Base-by-base conservation (phyloP, 441 rosid genomes). In the Erodium moschatum region DNA sequence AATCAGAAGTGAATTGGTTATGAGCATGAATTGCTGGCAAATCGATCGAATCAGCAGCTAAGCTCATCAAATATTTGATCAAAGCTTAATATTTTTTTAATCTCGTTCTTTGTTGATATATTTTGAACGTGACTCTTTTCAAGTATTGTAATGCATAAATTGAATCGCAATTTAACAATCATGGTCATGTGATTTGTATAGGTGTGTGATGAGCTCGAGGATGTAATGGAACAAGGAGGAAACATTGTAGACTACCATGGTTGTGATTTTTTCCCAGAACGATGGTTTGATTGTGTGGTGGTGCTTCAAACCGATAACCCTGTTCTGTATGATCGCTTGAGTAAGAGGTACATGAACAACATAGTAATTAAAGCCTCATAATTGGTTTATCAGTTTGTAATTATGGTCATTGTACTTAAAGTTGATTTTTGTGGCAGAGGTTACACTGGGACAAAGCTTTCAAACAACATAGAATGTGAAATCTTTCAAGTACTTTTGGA, bases 131-230 rank as follows among this genome's bases (percentile, higher is more conserved):
- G 6, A 15, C 16, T 48, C 16, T 48, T 15, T 48, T 48, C 18
- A 48, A 48, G 56, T 48, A n/a, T 29, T 21, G 0, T 44, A 16
- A 9, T 18, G 7, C 44, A 40, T 40, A 8, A 40, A 40, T 38
- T 6, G 7, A 40, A 40, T 46, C 61, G 4, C 6, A 66, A 24
- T 67, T 60, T 24, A 46, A 35, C 29, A 19, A 56, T 38, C 31
- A 19, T 20, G 15, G 35, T 4, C 35, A 64, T 48, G 29, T 21
- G 12, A 46, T 3, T 64, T 68, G 68, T 33, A 50, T 56, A 94
- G 97, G 97, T 91, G 13, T 86, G 90, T 73, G 97, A 94, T 81
- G 98, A 89, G 80, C 86, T 94, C 33, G 97, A 91, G 76, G 92
- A 88, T 75, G 29, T 76, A 33, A 94, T 94, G 97, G 88, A 76